Evolutionary conservation across 2,329 filamentous ascomycete genomes (phyloP), one percentile per base, ranked within the genome.

Genomic region (Cladosporium sphaerospermum): DNA sequence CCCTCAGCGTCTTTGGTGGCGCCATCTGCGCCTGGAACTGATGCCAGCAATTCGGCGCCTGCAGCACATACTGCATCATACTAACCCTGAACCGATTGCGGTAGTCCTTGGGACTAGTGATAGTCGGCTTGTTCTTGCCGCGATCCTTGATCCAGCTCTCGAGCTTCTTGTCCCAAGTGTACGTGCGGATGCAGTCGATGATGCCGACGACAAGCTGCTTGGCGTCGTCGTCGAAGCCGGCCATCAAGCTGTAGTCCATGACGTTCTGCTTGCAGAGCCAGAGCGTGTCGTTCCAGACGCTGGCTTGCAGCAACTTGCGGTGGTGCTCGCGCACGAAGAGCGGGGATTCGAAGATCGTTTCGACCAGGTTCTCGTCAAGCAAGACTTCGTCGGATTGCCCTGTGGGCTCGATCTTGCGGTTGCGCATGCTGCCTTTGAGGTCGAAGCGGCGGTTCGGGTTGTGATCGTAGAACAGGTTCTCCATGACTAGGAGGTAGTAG

Each of bases 111-210:
- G 93, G 95, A 70, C 88, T 95, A 9, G 93, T 99, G 47, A 99
- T 93, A 0, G 93, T 99, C 8, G 95, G 95, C 57, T 89, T 81
- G 62, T 85, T 85, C 70, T 85, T 85, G 64, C 95, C 93, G 37
- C 92, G 86, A 66, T 97, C 91, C 71, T 99, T 99, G 79, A 99
- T 96, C 93, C 93, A 99, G 52, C 86, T 93, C 74, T 99, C 93
- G n/a, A 99, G 81, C 68, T 96, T 96, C 78, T 99, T 99, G 75
- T 99, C 93, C 90, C 93, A 99, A 0, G 93, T 99, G 68, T 97
- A 99, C 0, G 93, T 99, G 52, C 93, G 84, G 61, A 99, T 97
- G 69, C 93, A 97, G 69, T 99, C 92, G 59, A 99, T 97, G 64
- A 99, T 97, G 4, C 93, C 93, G 2, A 99, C 91, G 11, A 97